Evolutionary conservation across 495 filamentous ascomycete species (phyloP).

Genomic region (Annulohypoxylon stygium): DNA sequence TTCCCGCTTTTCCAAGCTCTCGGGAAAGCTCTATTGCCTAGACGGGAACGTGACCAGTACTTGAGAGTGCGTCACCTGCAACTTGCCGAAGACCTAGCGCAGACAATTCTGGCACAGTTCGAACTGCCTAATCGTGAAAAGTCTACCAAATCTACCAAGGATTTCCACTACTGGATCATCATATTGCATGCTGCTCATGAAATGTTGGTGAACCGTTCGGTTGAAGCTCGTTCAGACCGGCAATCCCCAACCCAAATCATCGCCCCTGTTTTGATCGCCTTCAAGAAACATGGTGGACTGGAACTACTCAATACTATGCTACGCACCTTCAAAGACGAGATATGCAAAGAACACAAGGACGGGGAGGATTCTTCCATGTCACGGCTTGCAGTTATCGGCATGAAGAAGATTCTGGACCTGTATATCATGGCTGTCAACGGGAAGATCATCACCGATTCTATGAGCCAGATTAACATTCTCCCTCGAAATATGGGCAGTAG

Average conservation of each 20-base stretch:
- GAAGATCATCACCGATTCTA: slow-evolving; percentile 82
- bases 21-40: slow-evolving; percentile 81
- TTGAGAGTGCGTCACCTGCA: slow-evolving; percentile 74
- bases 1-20: slow-evolving; percentile 82
- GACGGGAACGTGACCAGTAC: slow-evolving; percentile 73
- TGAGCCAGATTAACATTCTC: slow-evolving; percentile 72
- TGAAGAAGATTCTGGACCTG: slow-evolving; percentile 86
- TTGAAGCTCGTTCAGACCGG: slow-evolving; percentile 66
- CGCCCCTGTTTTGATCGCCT: slow-evolving; percentile 83
- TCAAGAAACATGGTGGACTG: slow-evolving; percentile 84
- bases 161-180: slow-evolving; percentile 83
- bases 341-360: slow-evolving; percentile 57
- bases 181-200: slow-evolving; percentile 82
- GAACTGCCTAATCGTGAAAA: slow-evolving; percentile 47
- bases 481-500: slow-evolving; percentile 58
- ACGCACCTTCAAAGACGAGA: slow-evolving; percentile 76
- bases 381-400: slow-evolving; percentile 64
- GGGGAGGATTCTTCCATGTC: slow-evolving; percentile 53
- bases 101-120: slow-evolving; percentile 76
- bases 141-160: slow-evolving; percentile 54
- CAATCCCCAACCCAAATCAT: slow-evolving; percentile 67
- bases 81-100: slow-evolving; percentile 83
- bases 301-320: slow-evolving; percentile 79
- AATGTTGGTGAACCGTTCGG: slow-evolving; percentile 65
- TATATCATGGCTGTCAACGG: slow-evolving; percentile 80